Conservation (phyloP, 1,284 basidiomycete species). For the Stygiomarasmius scandens region DNA sequence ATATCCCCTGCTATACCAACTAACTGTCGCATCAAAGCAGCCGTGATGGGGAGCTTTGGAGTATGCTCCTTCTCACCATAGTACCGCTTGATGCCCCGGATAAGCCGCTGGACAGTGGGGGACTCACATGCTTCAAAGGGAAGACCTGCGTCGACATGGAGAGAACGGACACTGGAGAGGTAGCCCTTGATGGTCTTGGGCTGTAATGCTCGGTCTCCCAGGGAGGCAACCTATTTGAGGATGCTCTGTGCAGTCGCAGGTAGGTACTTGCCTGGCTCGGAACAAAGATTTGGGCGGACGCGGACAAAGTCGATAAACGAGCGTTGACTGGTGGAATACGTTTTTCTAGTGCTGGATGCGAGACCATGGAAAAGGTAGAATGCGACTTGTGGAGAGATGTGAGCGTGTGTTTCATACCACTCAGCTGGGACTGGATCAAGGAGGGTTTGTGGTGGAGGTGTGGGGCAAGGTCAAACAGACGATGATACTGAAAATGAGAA, state of each 20-base stretch:
- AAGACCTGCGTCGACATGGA: slow-evolving; percentile 27
- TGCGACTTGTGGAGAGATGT: slow-evolving; percentile 23
- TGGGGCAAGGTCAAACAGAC: slow-evolving; percentile 29
- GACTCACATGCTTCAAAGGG: slow-evolving; percentile 25
- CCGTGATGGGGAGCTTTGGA: slow-evolving; percentile 33
- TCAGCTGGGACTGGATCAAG: slow-evolving; percentile 25
- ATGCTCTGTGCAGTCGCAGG: slow-evolving; percentile 30
- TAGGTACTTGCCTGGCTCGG: slow-evolving; percentile 23
- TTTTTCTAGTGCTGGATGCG: slow-evolving; percentile 28
- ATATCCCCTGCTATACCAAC: slow-evolving; percentile 5
- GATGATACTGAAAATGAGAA: slow-evolving; percentile 31
- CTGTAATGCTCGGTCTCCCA: slow-evolving; percentile 24
- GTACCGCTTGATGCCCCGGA: slow-evolving; percentile 32
- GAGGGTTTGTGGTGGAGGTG: slow-evolving; percentile 24
- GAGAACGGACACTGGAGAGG: slow-evolving; percentile 29
- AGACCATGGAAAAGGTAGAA: slow-evolving; percentile 34
- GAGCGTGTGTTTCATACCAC: slow-evolving; percentile 28
- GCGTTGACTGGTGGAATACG: slow-evolving; percentile 30
- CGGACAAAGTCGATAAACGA: slow-evolving; percentile 32
- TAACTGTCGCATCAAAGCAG: slow-evolving; percentile 26
- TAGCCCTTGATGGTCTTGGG: slow-evolving; percentile 36
- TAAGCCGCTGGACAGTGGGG: slow-evolving; percentile 24
- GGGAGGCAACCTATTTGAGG: slow-evolving; percentile 32
- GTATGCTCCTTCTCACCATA: slow-evolving; percentile 27
- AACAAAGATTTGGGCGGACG: slow-evolving; percentile 17